Conservation (phyloP, 768 basidiomycete species). For the Lentinula raphanica region DNA sequence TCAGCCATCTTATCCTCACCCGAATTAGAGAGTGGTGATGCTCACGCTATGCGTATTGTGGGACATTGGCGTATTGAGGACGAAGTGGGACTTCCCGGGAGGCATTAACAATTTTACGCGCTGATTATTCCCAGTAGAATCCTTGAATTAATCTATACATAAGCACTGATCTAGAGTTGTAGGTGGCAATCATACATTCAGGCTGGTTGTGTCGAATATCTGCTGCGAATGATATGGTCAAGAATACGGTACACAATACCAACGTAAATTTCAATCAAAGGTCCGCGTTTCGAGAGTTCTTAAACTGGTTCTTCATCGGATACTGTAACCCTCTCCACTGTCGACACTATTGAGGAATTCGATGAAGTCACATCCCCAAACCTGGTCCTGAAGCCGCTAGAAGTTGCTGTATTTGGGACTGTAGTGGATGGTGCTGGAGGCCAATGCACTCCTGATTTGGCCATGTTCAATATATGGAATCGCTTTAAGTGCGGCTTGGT, state of each 20-base stretch:
- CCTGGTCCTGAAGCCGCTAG: not conserved
- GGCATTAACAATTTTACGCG: constrained; percentile 39
- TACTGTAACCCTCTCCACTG: not conserved
- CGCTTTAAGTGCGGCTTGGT: not conserved
- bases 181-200: too few relatives aligned
- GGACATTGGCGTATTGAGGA: constrained; percentile 86
- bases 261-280: too few relatives aligned
- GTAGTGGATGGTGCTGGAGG: not conserved
- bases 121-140: not conserved
- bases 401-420: not conserved
- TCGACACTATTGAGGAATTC: too few relatives aligned
- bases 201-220: too few relatives aligned
- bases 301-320: not conserved
- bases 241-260: too few relatives aligned
- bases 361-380: not conserved
- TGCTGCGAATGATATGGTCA: too few relatives aligned
- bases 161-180: not conserved
- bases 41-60: constrained; percentile 82
- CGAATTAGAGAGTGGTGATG: constrained; percentile 65
- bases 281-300: too few relatives aligned
- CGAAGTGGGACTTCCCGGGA: constrained; percentile 52
- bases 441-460: not conserved
- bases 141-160: constrained; percentile 3
- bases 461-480: not conserved
- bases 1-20: constrained; percentile 61